Base-by-base conservation (phyloP, 495 filamentous ascomycete genomes). In the Penicillium malachiteum region DNA sequence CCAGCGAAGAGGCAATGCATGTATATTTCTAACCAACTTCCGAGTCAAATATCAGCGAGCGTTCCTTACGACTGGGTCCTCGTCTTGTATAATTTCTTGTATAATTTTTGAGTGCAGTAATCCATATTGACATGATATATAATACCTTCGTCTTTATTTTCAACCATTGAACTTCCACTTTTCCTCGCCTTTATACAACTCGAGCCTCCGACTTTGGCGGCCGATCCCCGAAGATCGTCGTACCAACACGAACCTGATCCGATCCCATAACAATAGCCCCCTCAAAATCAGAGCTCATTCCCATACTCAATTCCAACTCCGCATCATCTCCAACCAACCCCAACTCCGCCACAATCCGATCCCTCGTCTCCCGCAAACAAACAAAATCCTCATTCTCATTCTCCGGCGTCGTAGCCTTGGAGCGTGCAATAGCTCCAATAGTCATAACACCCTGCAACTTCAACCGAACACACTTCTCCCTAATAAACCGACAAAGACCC, bases 221-320 rank as follows among this genome's bases (percentile, higher is more conserved):
- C 66, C 94, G 75, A 63, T 84, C 75, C 33, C 94, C 94, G 72
- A 98, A 98, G 42, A 98, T 94, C 14, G 88, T 91, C 58, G 88
- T 97, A 3, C 94, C 94, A 16, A 98, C 84, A n/a, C 94, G 78
- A n/a, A 98, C 92, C 79, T 97, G 90, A 59, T 84, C 81, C 76
- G 91, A 95, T 0, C 95, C 94, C 74, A 87, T 72, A 13, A 65
- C 69, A 70, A 98, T 88, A 12, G 93, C 94, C 1, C 87, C 88
- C 74, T 97, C 95, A 68, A 89, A 98, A 76, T 98, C 94, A 64
- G 85, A 83, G 68, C 91, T 96, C 94, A 98, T 98, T 3, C 85
- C 85, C 85, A 88, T 88, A 69, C 84, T 87, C 62, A 88, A 65
- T 66, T 88, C 85, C 67, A 87, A 60, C 51, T 75, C 67, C 26